Evolutionary conservation across 2,329 filamentous ascomycete species (phyloP).

Genomic region (Colletotrichum sp.): DNA sequence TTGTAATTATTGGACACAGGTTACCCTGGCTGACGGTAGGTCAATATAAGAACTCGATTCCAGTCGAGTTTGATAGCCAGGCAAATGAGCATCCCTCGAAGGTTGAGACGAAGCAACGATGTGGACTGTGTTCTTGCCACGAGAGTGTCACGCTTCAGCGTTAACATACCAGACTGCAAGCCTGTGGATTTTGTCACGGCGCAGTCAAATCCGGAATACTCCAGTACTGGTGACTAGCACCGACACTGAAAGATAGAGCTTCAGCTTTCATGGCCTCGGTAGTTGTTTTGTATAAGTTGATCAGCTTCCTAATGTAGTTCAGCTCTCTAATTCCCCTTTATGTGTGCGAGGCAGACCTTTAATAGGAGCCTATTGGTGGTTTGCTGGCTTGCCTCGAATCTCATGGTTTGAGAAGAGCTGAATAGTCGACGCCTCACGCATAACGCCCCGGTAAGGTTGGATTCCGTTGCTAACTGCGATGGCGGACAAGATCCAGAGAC

Average conservation of each 20-base stretch:
- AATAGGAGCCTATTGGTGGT: too few species aligned
- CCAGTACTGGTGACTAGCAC: neutral
- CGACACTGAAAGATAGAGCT: accelerated
- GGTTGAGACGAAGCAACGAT: accelerated
- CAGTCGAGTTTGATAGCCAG: neutral
- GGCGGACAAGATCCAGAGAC: too few species aligned
- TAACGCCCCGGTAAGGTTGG: too few species aligned
- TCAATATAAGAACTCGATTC: neutral
- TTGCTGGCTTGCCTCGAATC: too few species aligned
- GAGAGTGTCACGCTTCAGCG: accelerated
- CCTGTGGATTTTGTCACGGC: neutral
- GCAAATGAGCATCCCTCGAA: neutral
- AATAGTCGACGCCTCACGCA: neutral
- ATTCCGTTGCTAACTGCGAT: too few species aligned
- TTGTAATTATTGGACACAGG: neutral
- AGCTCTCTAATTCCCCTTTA: too few species aligned
- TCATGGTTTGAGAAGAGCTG: too few species aligned
- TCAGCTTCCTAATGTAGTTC: neutral
- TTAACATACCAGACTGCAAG: neutral
- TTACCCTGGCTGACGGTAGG: neutral
- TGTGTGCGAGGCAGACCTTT: too few species aligned
- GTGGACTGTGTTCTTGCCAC: neutral
- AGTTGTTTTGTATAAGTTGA: accelerated
- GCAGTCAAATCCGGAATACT: neutral
- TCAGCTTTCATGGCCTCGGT: neutral